Evolutionary conservation across 805 yeast genomes (phyloP).

Genomic region (Candida ficus): DNA sequence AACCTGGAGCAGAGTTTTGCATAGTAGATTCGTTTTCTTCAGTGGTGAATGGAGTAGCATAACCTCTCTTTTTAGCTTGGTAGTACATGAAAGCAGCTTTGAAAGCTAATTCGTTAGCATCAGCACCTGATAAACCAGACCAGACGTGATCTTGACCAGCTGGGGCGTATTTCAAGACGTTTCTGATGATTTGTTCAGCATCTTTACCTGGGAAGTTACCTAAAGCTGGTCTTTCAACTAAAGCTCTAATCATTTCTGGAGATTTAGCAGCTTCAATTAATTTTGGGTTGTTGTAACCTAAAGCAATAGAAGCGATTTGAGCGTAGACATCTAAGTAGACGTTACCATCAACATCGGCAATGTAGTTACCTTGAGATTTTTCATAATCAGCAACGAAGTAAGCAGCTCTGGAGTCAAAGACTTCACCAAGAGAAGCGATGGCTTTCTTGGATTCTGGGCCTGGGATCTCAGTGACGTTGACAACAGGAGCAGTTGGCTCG

Average conservation of each 20-base stretch:
- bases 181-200: constrained; percentile 45
- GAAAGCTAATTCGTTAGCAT: constrained; percentile 85
- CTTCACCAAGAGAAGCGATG: constrained; percentile 49
- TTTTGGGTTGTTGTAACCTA: constrained; percentile 83
- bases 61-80: constrained; percentile 65
- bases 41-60: constrained; percentile 47
- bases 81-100: constrained; percentile 85
- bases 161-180: constrained; percentile 63
- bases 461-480: constrained; percentile 58
- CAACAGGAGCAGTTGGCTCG: constrained; percentile 71
- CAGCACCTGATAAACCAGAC: constrained; percentile 82
- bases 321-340: constrained; percentile 68
- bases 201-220: constrained; percentile 78
- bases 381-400: constrained; percentile 74
- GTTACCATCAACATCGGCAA: constrained; percentile 80
- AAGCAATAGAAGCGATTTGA: constrained; percentile 80
- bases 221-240: constrained; percentile 79
- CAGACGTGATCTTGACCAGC: constrained; percentile 69
- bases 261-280: constrained; percentile 63
- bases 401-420: constrained; percentile 67
- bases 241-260: constrained; percentile 64
- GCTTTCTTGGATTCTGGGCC: constrained; percentile 64
- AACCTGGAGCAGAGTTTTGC: constrained; percentile 82
- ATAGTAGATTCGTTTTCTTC: constrained; percentile 72
- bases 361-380: constrained; percentile 73